A percentile compares a stretch with the other conserved stretches of the same genome.
These are phyloP conservation scores for Elsinoe perseae DNA, from an alignment of 2,329 filamentous ascomycete species.

Conservation along the genomic window DNA sequence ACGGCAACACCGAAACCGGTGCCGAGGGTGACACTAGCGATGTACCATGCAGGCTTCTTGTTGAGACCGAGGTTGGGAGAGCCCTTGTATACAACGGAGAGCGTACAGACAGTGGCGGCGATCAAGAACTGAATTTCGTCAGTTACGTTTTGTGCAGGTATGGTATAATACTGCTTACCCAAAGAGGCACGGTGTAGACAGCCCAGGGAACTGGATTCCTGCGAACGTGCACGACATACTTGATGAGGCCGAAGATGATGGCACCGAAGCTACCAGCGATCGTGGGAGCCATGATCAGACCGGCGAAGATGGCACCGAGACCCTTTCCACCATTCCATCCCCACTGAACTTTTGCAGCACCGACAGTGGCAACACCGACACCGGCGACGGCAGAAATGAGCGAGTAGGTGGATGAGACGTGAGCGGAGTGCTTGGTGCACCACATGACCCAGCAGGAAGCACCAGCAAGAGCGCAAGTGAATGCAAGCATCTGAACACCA, in stretches of 20 bases:
- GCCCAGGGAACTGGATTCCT: conserved; percentile 43
- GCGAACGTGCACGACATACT: conserved; percentile 44
- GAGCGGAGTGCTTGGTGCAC: conserved; percentile 48
- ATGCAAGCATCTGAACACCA: conserved; percentile 34
- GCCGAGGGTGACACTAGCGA: conserved; percentile 46
- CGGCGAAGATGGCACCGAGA: conserved; percentile 37
- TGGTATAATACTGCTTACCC: conserved; percentile 20
- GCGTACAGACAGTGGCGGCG: conserved; percentile 43
- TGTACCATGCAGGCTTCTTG: conserved; percentile 35
- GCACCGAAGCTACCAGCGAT: conserved; percentile 43
- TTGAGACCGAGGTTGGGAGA: conserved; percentile 36
- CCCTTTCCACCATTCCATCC: conserved; percentile 37
- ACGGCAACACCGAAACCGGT: conserved; percentile 29
- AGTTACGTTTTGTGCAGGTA: not conserved
- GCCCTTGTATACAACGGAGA: conserved; percentile 52
- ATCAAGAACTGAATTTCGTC: conserved; percentile 32
- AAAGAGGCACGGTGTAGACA: conserved; percentile 43
- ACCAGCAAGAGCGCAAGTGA: conserved; percentile 40
- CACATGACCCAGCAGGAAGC: conserved; percentile 52
- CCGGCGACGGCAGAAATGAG: conserved; percentile 54
- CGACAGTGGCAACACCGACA: conserved; percentile 52
- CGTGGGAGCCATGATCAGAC: conserved; percentile 43
- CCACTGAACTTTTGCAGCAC: conserved; percentile 33
- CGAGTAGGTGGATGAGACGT: conserved; percentile 56
- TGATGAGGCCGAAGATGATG: conserved; percentile 43